Conservation (phyloP, 1,284 basidiomycete genomes). For the Macrocystidia cucumis region DNA sequence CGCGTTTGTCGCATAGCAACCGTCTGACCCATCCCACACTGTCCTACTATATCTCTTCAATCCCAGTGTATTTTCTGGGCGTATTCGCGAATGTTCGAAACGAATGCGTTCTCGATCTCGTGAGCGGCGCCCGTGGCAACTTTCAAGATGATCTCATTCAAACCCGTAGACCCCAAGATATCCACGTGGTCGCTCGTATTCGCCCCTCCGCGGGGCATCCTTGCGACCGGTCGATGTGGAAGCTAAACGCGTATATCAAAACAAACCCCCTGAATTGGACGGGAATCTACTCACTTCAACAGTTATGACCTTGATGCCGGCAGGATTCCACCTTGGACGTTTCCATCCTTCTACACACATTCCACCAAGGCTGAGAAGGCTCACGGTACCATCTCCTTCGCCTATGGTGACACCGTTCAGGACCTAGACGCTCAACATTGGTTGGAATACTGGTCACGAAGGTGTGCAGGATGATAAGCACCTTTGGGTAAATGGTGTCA, state of each 20-base stretch:
- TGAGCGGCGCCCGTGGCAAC: constrained; percentile 73
- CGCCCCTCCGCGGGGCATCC: constrained; percentile 83
- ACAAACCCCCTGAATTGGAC: constrained; percentile 1
- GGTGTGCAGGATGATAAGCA: constrained; percentile 9
- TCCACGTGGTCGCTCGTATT: constrained; percentile 92
- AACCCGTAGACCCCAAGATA: constrained; percentile 79
- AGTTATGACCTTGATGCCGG: constrained; percentile 79
- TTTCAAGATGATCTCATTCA: constrained; percentile 91
- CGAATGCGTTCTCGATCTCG: constrained; percentile 67
- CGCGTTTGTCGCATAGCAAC: too few relatives aligned
- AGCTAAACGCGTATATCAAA: constrained; percentile 52
- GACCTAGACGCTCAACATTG: constrained; percentile 29
- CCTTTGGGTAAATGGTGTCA: constrained; percentile 56
- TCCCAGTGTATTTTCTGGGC: constrained; percentile 77
- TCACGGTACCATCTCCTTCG: constrained; percentile 96
- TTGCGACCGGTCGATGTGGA: constrained; percentile 73
- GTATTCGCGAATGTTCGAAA: constrained; percentile 79
- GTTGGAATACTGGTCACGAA: not conserved
- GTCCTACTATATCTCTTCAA: constrained; percentile 23
- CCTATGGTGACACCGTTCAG: constrained; percentile 83
- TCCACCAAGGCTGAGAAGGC: constrained; percentile 81
- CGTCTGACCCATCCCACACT: too few relatives aligned
- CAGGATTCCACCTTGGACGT: constrained; percentile 86
- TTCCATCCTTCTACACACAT: constrained; percentile 99
- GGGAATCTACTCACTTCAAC: constrained; percentile 56